Evolutionary conservation across 148 eudicot genomes (phyloP), one percentile per base, ranked within the genome.

Genomic region (Tetragonia tetragonoides): DNA sequence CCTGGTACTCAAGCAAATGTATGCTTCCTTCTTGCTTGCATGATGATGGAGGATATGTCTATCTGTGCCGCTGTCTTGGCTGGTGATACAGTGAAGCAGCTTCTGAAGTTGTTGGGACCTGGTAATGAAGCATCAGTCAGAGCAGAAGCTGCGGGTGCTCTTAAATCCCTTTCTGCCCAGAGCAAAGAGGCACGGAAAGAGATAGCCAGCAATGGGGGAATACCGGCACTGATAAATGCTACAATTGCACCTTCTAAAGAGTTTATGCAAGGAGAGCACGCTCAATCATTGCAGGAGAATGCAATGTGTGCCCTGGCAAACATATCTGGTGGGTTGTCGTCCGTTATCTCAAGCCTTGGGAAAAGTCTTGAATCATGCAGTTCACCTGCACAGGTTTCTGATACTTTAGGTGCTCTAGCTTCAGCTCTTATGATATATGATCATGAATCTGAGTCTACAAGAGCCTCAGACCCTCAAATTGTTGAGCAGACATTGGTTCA

Each of bases 291-390:
- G 86, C 99, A 95, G 75, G 99, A 96, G 88, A 93, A 93, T 87
- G 99, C 99, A 24, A 93, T 93, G 99, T 91, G 98, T 83, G 99
- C 99, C 77, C 90, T 95, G 81, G 99, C 99, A 59, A 93, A 95
- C 77, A 95, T 95, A 73, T 95, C 99, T 87, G 99, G 99, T 72
- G 99, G 99, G 40, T 78, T 95, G 85, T 93, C 99, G 8, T 93
- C 88, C 80, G 99, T 96, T 82, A 93, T 96, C 75, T 88, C 97
- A 70, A 96, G 99, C 83, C 95, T 96, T 79, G 99, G 98, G 56
- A 94, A 89, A 84, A 96, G 98, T 82, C 99, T 96, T 77, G 98
- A 93, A 80, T 96, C 98, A 39, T 96, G 99, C 80, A 80, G 87
- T 34, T 93, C 97, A 41, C 88, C 97, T 67, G 84, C 98, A 79